Base-by-base conservation (phyloP, 2,329 filamentous ascomycete species). In the Fonsecaea pedrosoi region DNA sequence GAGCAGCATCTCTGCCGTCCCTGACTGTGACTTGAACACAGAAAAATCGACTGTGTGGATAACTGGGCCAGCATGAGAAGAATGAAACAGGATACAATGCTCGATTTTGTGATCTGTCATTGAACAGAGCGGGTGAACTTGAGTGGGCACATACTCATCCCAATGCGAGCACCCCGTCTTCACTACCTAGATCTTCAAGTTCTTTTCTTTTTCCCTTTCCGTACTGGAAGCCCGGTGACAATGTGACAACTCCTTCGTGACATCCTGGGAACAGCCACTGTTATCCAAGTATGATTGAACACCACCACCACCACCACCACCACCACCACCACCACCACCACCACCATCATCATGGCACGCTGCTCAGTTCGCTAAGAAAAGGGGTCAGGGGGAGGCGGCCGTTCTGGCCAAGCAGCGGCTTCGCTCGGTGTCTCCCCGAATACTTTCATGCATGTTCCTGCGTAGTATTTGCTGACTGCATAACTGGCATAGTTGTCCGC, bases 401-500 rank as follows among this genome's bases (percentile, higher is more conserved):
- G 58, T 25, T 1, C 1, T 35, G 42, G 42, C 9, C n/a, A 60
- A 13, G 32, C 32, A 35, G 38, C 40, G 13, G 37, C 12, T 4
- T 37, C 30, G 25, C 12, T 53, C 32, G 58, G 58, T 35, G 45
- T 34, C n/a, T 50, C 58, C 37, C n/a, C 25, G 10, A 60, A 60
- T 18, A 35, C 10, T 54, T 21, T 60, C 5, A n/a, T 32, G 18
- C 58, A 60, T 7, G 8, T 25, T 18, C 18, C 37, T 7, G 58
- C 37, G 32, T 53, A 60, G 42, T 53, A 60, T 13, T 35, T 15
- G 42, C 42, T 60, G 40, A 60, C 4, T 18, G 58, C 58, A 32
- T 60, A 60, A 4, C 30, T 25, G 9, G 32, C 45, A 10, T 60
- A 60, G 45, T 60, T 60, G 58, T 60, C 58, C 42, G 58, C 58